Base-by-base conservation (phyloP, 129 eudicot genomes). In the Flaveria brownii region DNA sequence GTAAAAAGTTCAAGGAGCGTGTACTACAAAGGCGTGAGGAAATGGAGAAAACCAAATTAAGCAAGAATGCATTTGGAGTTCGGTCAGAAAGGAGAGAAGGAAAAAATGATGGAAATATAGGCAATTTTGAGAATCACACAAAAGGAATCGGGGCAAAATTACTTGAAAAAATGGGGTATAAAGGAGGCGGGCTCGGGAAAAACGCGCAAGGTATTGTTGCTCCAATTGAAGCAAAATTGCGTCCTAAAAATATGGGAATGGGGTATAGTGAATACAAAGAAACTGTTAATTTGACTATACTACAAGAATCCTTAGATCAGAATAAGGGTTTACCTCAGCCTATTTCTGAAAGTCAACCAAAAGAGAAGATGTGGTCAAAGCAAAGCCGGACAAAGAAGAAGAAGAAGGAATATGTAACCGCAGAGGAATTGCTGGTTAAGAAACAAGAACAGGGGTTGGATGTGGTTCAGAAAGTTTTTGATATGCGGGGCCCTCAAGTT, bases 401-500 rank as follows among this genome's bases (percentile, higher is more conserved):
- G 88, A 88, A 84, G 76, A 83, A 84, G 70, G 86, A 80, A 22
- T 50, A 93, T 28, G 83, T 88, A 45, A 92, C 96, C 1, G 96
- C 96, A 0, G 92, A 88, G 59, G 92, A 92, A 72, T 83, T 92
- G 77, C 46, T 92, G 77, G 86, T 84, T 12, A 83, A 84, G 83
- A 88, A 88, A 84, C 90, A 90, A 71, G 98, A 90, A 72, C 88
- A 88, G 72, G 77, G 91, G 76, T 67, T 93, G 9, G 92, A 93
- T 49, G 82, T 83, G 15, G 85, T 90, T 23, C 88, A 88, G 74
- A 87, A 54, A 66, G 92, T 93, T 77, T 79, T 93, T 18, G 98
- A 93, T 68, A 93, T 93, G 98, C 74, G 98, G 74, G 95, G 92
- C 1, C 97, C 98, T 0, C 92, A 92, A 73, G 92, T 90, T 68